Evolutionary conservation across 257 asterid genomes (phyloP).

Genomic region (Nicotiana obtusifolia): DNA sequence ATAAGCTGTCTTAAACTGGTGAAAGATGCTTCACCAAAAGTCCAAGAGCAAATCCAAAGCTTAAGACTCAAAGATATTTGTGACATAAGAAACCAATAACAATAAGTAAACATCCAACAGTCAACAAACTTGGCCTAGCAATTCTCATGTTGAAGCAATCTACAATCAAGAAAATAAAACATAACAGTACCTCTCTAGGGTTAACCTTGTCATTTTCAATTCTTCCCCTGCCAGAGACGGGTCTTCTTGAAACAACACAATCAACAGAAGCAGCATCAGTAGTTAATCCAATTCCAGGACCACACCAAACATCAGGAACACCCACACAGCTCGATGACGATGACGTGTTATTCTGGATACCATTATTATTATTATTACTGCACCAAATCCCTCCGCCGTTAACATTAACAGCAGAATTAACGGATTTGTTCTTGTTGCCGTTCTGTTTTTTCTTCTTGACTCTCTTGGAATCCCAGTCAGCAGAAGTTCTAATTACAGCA

Average conservation of each 20-base stretch:
- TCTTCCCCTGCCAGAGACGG: constrained; percentile 47
- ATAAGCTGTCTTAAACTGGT: no score
- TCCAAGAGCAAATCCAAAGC: constrained; percentile 4
- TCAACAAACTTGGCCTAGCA: neutral
- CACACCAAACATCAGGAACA: constrained; percentile 86
- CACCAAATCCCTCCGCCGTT: neutral
- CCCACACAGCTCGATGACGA: constrained; percentile 18
- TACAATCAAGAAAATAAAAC: neutral
- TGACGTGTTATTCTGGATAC: neutral
- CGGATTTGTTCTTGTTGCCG: constrained; percentile 1
- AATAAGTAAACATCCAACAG: neutral
- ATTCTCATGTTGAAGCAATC: neutral
- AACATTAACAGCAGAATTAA: neutral
- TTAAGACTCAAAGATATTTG: neutral
- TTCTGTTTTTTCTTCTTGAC: constrained; percentile 26
- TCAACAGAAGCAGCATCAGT: constrained; percentile 81
- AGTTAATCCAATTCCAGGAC: constrained; percentile 58
- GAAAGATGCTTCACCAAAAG: neutral
- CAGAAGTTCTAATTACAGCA: constrained; percentile 70
- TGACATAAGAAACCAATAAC: neutral
- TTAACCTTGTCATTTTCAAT: constrained; percentile 45
- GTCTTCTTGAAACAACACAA: constrained; percentile 77
- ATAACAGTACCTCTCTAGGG: constrained; percentile 46
- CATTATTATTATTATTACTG: neutral
- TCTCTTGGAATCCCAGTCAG: constrained; percentile 78